Evolutionary conservation across 2,329 filamentous ascomycete species (phyloP), one percentile per base, ranked within the genome.

Genomic region (Colletotrichum tabaci): DNA sequence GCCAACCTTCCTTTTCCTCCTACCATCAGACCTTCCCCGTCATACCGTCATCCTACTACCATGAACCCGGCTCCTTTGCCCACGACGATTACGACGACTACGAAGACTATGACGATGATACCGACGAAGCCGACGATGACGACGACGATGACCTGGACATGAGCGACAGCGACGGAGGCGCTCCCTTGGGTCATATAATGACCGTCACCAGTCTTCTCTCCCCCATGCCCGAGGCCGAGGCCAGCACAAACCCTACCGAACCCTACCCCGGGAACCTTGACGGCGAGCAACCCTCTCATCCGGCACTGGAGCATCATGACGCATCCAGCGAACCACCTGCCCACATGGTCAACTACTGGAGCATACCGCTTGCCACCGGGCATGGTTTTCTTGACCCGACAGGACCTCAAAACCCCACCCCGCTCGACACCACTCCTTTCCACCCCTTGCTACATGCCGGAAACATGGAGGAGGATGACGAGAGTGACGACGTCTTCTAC

Each of bases 111-210:
- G 67, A 61, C 8, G 58, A 68, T 38, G 70, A 67, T 35, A 67
- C 66, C 23, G 50, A 67, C 21, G 53, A 71, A n/a, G 57, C 21
- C 26, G 62, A 61, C 47, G 65, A 67, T 50, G 70, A 76, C 58
- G 55, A 74, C 16, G 71, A 74, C 23, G 67, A 74, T 40, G 76
- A 78, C 42, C 67, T 79, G 44, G 78, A 77, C 46, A 79, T 83
- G 79, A 80, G 77, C 75, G 81, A 82, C 26, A 78, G 76, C 65
- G 80, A 82, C 64, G 78, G 79, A 38, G 80, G 80, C 55, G 79
- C 75, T 61, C 74, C 77, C 44, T 60, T 71, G 38, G 63, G 44
- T 40, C 58, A 56, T 35, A 64, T 73, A 60, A 55, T 61, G 66
- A 55, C 63, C 46, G 72, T 71, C n/a, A 56, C 58, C 30, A 74